phyloP scores from a whole-genome alignment of 73 alveolate species.

The Tetrahymena malaccensis region DNA sequence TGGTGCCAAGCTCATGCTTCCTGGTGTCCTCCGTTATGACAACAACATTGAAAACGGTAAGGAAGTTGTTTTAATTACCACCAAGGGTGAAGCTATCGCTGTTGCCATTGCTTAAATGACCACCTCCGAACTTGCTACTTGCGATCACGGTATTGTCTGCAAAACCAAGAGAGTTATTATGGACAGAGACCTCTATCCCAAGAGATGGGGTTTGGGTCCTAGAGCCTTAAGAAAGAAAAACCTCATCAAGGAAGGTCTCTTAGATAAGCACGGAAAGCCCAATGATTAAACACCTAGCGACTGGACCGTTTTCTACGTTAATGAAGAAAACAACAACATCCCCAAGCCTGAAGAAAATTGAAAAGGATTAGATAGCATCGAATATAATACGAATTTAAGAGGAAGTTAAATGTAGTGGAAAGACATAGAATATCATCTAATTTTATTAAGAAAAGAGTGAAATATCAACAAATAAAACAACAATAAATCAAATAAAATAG shows the following conservation, averaged over 20 bases:
- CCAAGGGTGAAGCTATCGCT: conserved; percentile 99
- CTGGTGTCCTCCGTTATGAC: conserved; percentile 98
- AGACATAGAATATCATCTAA: neutral
- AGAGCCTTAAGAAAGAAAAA: conserved; percentile 93
- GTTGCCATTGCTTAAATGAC: conserved; percentile 99
- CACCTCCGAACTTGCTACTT: conserved; percentile 95
- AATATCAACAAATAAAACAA: neutral
- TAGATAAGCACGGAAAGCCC: conserved; percentile 91
- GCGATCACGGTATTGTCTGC: conserved; percentile 98
- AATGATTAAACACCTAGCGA: conserved; percentile 28
- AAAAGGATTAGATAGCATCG: neutral
- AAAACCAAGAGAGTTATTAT: conserved; percentile 97
- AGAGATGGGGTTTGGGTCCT: conserved; percentile 99
- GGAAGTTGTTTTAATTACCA: conserved; percentile 94
- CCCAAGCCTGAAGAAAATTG: neutral
- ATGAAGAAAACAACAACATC: conserved; percentile 32
- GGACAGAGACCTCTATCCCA: conserved; percentile 99
- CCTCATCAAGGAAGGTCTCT: conserved; percentile 92
- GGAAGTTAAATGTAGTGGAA: neutral
- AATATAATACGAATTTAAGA: neutral
- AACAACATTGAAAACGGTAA: conserved; percentile 91
- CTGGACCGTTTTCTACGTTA: conserved; percentile 25
- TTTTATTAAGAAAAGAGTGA: neutral
- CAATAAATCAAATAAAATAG: neutral
- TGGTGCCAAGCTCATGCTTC: conserved; percentile 99